Percentiles rank a stretch among this genome's conserved stretches.
These are phyloP conservation scores for Psophocarpus tetragonolobus DNA, from an alignment of 306 rosid genomes.

Conservation along the genomic window DNA sequence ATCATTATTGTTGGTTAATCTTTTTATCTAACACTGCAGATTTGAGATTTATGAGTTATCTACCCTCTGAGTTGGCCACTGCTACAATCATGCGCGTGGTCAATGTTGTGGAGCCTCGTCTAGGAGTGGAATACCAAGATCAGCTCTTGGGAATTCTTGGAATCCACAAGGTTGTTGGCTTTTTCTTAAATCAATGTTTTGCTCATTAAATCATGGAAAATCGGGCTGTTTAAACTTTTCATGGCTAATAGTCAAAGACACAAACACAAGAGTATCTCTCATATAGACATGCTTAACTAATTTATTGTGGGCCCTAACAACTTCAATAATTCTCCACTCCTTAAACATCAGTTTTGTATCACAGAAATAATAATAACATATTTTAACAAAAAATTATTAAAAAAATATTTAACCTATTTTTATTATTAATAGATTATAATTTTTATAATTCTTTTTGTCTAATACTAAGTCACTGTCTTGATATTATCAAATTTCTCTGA, in stretches of 20 bases:
- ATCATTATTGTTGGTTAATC: background rate
- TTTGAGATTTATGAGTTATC: conserved; percentile 57
- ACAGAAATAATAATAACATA: too few species aligned
- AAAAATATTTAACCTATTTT: too few species aligned
- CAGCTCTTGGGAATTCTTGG: conserved; percentile 70
- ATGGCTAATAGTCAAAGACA: background rate
- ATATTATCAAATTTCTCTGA: too few species aligned
- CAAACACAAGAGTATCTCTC: background rate
- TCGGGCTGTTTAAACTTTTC: background rate
- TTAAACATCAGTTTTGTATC: too few species aligned
- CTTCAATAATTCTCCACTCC: background rate
- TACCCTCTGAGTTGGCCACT: conserved; percentile 70
- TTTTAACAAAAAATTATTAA: too few species aligned
- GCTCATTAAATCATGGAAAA: background rate
- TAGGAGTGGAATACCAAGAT: conserved; percentile 54
- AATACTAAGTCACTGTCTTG: too few species aligned
- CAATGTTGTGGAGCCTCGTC: conserved; percentile 56
- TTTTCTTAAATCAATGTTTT: conserved; percentile 3
- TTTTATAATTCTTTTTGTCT: too few species aligned
- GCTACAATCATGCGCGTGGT: conserved; percentile 80
- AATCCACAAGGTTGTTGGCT: conserved; percentile 63
- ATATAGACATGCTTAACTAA: background rate
- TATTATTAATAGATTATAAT: too few species aligned
- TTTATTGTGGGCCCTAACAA: background rate
- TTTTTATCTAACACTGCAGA: conserved; percentile 44